Conservation (phyloP, 805 yeast genomes). For the Wickerhamiella shivajii region DNA sequence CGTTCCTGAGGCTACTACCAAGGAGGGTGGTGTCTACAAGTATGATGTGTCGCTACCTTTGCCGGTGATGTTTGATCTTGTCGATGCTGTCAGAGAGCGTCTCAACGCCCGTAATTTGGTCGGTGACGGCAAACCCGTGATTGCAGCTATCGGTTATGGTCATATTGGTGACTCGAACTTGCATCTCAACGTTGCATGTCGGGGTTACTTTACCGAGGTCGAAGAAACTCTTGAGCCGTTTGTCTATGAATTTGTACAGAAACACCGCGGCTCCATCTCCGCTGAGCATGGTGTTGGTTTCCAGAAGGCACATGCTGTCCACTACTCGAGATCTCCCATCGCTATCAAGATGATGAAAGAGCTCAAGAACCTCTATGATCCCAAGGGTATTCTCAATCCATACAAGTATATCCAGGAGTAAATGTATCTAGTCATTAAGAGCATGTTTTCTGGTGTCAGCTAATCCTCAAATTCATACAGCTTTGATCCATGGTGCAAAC, state of each 20-base stretch:
- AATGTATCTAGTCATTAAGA: too few species aligned
- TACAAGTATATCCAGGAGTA: conserved; percentile 53
- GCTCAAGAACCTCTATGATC: conserved; percentile 70
- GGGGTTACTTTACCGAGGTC: conserved; percentile 64
- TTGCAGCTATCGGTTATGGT: conserved; percentile 91
- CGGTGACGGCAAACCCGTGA: conserved; percentile 65
- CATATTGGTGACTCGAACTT: conserved; percentile 96
- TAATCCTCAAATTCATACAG: too few species aligned
- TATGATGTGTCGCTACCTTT: conserved; percentile 92
- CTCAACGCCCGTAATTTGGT: conserved; percentile 42
- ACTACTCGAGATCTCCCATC: conserved; percentile 61
- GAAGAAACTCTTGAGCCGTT: conserved; percentile 82
- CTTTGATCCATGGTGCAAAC: too few species aligned
- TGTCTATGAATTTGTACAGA: conserved; percentile 74
- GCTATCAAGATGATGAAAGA: conserved; percentile 66
- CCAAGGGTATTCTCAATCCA: conserved; percentile 84
- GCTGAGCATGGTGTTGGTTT: conserved; percentile 98
- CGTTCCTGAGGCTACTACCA: conserved; percentile 76
- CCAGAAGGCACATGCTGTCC: conserved; percentile 83
- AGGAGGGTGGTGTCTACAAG: conserved; percentile 89
- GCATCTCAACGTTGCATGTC: conserved; percentile 83
- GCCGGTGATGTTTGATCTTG: conserved; percentile 63
- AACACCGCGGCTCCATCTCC: conserved; percentile 64
- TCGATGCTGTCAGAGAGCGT: conserved; percentile 56
- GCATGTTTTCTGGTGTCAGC: too few species aligned